Percentiles rank a stretch among this genome's conserved stretches.
Evolutionary conservation across 805 yeast species (phyloP).

Genomic region (Candida chauliodis): DNA sequence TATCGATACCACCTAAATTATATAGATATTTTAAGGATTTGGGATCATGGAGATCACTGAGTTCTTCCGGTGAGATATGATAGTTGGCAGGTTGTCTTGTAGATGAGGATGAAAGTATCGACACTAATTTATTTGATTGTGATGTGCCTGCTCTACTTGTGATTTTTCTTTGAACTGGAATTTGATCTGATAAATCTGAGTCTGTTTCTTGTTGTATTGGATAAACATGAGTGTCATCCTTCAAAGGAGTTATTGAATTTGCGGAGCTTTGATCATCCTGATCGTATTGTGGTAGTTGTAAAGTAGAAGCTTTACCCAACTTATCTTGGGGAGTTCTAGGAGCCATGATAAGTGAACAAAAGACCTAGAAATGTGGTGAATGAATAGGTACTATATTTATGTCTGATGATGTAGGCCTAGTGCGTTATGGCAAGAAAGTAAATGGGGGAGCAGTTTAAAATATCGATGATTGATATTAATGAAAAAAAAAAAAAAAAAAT

Average conservation of each 20-base stretch:
- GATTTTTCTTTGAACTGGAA: neutral
- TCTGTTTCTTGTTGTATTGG: constrained; percentile 3
- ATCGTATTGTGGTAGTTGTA: constrained; percentile 6
- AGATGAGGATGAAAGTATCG: constrained; percentile 4
- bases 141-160: constrained; percentile 1
- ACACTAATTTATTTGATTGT: constrained; percentile 3
- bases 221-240: neutral
- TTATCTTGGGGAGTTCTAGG: constrained; percentile 7
- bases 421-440: too few species aligned
- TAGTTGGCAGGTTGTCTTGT: neutral
- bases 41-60: constrained; percentile 58
- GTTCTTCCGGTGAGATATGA: constrained; percentile 20
- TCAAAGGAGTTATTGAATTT: constrained; percentile 8
- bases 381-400: neutral
- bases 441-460: neutral
- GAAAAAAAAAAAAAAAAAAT: too few species aligned
- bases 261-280: constrained; percentile 7
- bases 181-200: neutral
- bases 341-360: constrained; percentile 5
- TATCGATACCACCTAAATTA: constrained; percentile 44
- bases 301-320: constrained; percentile 5
- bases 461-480: too few species aligned
- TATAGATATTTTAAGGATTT: constrained; percentile 47
- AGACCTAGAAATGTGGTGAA: neutral
- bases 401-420: neutral